phyloP scores from a whole-genome alignment of 1,284 basidiomycete genomes.

The Rhodotorula glutinis region DNA sequence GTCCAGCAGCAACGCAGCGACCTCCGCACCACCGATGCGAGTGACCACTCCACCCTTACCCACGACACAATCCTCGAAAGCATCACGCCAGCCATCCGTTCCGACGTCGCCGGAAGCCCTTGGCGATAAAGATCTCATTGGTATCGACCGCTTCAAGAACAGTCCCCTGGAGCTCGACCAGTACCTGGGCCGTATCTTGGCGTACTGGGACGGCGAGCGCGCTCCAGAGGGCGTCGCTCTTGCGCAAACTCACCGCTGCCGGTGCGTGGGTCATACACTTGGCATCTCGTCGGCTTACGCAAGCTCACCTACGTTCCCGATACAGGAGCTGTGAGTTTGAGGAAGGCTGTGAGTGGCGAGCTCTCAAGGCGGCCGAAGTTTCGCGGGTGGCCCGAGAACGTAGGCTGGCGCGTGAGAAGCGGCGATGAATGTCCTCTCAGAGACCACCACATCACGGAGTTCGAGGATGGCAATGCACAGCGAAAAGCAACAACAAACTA shows the following conservation, averaged over 20 bases:
- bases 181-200: conserved; percentile 16
- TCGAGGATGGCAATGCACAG: neutral
- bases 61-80: too few relatives aligned
- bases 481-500: neutral
- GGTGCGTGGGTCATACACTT: conserved; percentile 5
- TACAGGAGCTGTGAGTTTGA: conserved; percentile 41
- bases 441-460: too few relatives aligned
- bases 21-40: too few relatives aligned
- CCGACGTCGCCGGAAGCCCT: neutral
- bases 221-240: conserved; percentile 13
- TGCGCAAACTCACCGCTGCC: conserved; percentile 14
- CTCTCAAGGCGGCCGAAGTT: conserved; percentile 30
- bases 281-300: neutral
- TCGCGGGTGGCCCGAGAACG: conserved; percentile 3
- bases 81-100: neutral
- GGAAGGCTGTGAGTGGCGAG: conserved; percentile 41
- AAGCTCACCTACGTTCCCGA: neutral
- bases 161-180: conserved; percentile 15
- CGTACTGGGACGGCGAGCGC: conserved; percentile 36
- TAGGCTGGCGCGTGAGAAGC: neutral
- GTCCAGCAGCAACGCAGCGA: neutral
- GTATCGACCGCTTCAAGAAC: conserved; percentile 26
- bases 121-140: conserved; percentile 26
- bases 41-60: too few relatives aligned
- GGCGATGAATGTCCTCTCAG: neutral